These are phyloP conservation scores for Pachyrhizus erosus DNA, from an alignment of 306 rosid species.

Conservation along the genomic window DNA sequence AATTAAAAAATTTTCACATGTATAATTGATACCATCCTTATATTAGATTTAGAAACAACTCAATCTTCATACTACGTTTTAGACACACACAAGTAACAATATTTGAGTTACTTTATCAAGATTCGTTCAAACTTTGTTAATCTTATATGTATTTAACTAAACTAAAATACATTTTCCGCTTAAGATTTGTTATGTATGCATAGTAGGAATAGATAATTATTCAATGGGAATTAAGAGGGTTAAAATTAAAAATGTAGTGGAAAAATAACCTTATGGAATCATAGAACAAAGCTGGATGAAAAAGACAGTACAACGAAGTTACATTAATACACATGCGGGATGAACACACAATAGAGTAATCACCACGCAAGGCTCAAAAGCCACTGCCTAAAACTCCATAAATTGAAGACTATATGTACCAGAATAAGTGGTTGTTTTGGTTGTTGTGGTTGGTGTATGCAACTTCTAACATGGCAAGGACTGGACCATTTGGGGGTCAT, in stretches of 20 bases:
- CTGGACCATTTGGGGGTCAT: background rate
- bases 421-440: constrained; percentile 38
- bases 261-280: background rate
- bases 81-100: background rate
- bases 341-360: constrained; percentile 30
- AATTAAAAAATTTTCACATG: background rate
- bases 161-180: background rate
- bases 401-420: constrained; percentile 32
- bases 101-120: background rate
- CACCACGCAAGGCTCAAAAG: constrained; percentile 20
- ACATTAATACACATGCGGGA: constrained; percentile 45
- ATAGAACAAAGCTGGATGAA: constrained; percentile 52
- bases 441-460: constrained; percentile 63
- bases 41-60: background rate
- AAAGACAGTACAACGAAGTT: constrained; percentile 50
- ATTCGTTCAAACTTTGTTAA: background rate
- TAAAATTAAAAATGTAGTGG: background rate
- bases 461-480: constrained; percentile 35
- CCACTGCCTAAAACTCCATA: constrained; percentile 42
- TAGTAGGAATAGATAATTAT: background rate
- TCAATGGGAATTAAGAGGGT: background rate
- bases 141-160: background rate
- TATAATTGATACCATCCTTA: background rate
- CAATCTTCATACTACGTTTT: background rate
- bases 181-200: background rate